These are phyloP conservation scores for Rosa lucieae DNA, from an alignment of 306 rosid species.

Conservation along the genomic window DNA sequence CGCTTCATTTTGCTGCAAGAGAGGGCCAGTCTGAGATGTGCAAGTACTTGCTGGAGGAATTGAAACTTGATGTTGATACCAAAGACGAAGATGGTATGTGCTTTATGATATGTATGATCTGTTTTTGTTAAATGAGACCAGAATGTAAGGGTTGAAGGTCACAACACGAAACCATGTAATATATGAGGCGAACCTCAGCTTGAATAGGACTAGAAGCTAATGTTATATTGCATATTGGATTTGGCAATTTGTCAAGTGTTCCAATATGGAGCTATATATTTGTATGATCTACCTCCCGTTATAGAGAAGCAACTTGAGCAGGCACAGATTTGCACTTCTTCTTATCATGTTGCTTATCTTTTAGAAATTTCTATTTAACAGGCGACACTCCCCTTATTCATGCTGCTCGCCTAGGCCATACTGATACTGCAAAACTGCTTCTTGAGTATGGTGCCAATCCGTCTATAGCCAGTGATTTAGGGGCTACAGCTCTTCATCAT, in stretches of 20 bases:
- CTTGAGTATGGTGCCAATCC: conserved; percentile 70
- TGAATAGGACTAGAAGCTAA: neutral
- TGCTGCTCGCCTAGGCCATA: conserved; percentile 85
- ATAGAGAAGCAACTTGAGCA: neutral
- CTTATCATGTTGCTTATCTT: neutral
- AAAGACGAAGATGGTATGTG: conserved; percentile 83
- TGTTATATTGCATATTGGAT: neutral
- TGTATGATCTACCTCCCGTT: neutral
- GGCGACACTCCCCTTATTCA: conserved; percentile 92
- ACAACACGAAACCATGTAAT: neutral
- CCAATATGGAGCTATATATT: neutral
- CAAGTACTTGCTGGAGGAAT: conserved; percentile 62
- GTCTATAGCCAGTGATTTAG: conserved; percentile 64
- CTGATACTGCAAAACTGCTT: conserved; percentile 69
- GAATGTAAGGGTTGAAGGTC: neutral
- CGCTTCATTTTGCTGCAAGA: conserved; percentile 86
- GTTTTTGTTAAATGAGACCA: neutral
- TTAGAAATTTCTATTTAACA: conserved; percentile 13
- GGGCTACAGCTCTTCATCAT: conserved; percentile 88
- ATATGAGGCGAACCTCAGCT: neutral
- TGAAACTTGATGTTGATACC: conserved; percentile 73
- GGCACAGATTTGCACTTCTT: neutral
- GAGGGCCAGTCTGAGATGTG: conserved; percentile 85
- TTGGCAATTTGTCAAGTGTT: neutral
- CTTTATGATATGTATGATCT: neutral